Conservation (phyloP, 208 protist genomes). For the Crithidia mellificae region DNA sequence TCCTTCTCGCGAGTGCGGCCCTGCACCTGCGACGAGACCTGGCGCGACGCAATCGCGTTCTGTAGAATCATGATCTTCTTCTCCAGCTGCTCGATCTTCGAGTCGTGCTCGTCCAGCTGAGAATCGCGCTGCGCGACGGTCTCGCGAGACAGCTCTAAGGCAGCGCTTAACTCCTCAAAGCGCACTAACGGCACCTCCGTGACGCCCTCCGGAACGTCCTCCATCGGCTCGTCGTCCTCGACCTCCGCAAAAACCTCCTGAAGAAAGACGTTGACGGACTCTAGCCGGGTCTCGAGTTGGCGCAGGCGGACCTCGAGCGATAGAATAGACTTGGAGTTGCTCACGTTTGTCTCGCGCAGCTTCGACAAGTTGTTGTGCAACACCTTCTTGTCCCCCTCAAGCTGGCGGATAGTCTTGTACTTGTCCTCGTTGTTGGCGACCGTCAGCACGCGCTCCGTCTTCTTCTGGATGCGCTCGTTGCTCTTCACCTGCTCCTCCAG, state of each 20-base stretch:
- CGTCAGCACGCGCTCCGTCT: conserved; percentile 77
- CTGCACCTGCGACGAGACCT: conserved; percentile 56
- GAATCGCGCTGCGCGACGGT: conserved; percentile 67
- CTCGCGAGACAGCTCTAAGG: conserved; percentile 62
- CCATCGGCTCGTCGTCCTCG: conserved; percentile 61
- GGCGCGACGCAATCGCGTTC: conserved; percentile 66
- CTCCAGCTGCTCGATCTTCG: conserved; percentile 75
- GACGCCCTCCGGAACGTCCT: conserved; percentile 53
- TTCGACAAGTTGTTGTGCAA: conserved; percentile 73
- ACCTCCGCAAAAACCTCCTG: conserved; percentile 76
- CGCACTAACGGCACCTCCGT: conserved; percentile 62
- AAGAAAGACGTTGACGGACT: conserved; percentile 75
- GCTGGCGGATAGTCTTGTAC: conserved; percentile 66
- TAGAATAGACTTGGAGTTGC: conserved; percentile 78
- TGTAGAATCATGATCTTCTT: conserved; percentile 70
- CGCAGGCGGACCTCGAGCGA: conserved; percentile 75
- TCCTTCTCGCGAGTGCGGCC: conserved; percentile 39
- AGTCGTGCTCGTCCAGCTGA: conserved; percentile 72
- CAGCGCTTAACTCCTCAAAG: conserved; percentile 71
- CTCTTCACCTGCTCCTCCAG: conserved; percentile 62
- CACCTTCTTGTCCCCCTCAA: conserved; percentile 80
- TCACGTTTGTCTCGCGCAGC: conserved; percentile 65
- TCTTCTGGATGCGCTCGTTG: conserved; percentile 75
- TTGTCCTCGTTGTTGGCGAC: conserved; percentile 38
- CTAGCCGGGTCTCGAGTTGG: conserved; percentile 74